Evolutionary conservation across 2,329 filamentous ascomycete genomes (phyloP), one percentile per base, ranked within the genome.

Genomic region (Fusarium xyrophilum): DNA sequence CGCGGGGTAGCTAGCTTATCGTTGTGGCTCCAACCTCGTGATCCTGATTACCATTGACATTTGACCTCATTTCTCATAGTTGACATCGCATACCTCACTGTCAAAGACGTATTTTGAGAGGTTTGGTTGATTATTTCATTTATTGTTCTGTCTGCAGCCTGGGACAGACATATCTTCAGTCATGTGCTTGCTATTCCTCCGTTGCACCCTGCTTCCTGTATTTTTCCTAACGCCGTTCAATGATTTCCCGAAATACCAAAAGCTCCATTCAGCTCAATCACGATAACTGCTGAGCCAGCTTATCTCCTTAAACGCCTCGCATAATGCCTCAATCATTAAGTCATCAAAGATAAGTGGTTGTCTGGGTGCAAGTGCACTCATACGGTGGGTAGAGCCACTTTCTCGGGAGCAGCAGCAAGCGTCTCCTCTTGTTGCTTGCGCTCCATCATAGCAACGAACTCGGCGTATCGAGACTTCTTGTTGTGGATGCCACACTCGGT

Each of bases 401-500:
- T 68, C 50, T 75, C 70, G 15, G 75, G 69, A n/a, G 73, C 73
- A 35, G 72, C 71, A n/a, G 74, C 64, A 28, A 75, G 67, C 56
- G 77, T 73, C 54, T 76, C 73, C 68, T 88, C 86, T 71, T 89
- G 84, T 68, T 85, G 83, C 83, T 92, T 90, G 76, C 85, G 82
- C 77, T 93, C 90, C 79, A 91, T 87, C 65, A 93, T 89, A 74
- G 86, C 85, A 58, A 97, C 82, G 80, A 91, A 97, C 81, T 94
- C 89, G 14, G 93, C 92, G 76, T 98, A 99, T 73, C 93, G 90
- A 61, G 93, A 97, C 79, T 94, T 91, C 81, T 96, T 96, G 85
- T 98, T 98, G 88, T 99, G 96, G 77, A 99, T 98, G 48, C 96
- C 96, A 79, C 96, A 99, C 84, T 99, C 96, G 19, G 93, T 96